Conservation (phyloP, 2,329 filamentous ascomycete species). For the Juglanconis oblonga region DNA sequence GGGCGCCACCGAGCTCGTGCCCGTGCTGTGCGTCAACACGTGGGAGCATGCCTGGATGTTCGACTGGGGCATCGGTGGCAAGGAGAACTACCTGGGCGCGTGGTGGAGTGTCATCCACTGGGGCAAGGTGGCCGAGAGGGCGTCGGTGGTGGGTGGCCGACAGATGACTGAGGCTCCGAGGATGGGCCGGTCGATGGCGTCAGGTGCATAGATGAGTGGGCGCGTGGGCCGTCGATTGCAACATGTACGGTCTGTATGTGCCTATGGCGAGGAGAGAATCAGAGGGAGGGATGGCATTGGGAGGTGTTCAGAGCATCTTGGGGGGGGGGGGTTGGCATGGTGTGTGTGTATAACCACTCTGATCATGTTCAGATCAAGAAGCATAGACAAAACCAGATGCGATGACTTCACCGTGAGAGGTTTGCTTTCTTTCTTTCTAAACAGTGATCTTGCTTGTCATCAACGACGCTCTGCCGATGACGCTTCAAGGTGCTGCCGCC, state of each 20-base stretch:
- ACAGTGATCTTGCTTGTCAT: too few species aligned
- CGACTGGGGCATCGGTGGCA: slow-evolving; percentile 75
- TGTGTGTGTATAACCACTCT: neutral
- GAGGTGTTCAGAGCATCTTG: neutral
- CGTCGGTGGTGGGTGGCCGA: slow-evolving; percentile 24
- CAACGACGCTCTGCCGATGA: too few species aligned
- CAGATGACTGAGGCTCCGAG: neutral
- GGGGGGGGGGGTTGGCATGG: neutral
- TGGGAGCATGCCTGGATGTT: slow-evolving; percentile 93
- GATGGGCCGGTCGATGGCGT: neutral
- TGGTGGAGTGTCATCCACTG: slow-evolving; percentile 94
- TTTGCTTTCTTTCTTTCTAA: neutral
- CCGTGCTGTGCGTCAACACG: slow-evolving; percentile 87
- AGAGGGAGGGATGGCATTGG: neutral
- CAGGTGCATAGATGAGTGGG: neutral
- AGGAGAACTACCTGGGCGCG: slow-evolving; percentile 68
- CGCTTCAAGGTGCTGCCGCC: too few species aligned
- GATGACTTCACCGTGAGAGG: neutral
- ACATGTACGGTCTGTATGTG: neutral
- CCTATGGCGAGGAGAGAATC: neutral
- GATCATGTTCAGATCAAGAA: neutral
- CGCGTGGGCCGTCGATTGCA: too few species aligned
- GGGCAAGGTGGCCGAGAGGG: slow-evolving; percentile 60
- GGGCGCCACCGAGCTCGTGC: slow-evolving; percentile 66
- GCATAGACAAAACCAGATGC: neutral